A percentile compares a stretch with the other conserved stretches of the same genome.
These are phyloP conservation scores for Xylaria flabelliformis DNA, from an alignment of 495 filamentous ascomycete genomes.

Conservation along the genomic window DNA sequence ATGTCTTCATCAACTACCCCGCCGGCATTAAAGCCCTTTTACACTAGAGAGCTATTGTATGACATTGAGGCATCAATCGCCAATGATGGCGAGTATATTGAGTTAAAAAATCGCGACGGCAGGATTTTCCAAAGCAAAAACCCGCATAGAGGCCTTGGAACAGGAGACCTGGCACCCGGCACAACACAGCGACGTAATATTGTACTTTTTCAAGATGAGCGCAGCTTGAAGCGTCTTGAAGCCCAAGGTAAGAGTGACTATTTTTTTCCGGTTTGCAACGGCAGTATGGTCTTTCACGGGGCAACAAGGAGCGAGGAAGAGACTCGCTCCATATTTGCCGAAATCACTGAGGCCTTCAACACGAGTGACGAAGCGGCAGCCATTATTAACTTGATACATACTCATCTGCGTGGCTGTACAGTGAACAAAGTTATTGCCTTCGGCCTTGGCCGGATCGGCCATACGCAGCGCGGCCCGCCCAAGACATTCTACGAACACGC, in stretches of 20 bases:
- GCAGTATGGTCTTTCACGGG: background rate
- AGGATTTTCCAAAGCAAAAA: background rate
- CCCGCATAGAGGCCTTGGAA: background rate
- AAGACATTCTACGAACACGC: constrained; percentile 15
- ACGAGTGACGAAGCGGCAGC: constrained; percentile 6
- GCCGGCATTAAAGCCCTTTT: background rate
- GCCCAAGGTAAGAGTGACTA: background rate
- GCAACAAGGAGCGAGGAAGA: background rate
- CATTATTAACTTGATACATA: background rate
- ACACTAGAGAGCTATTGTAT: background rate
- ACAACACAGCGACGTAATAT: background rate
- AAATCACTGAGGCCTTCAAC: background rate
- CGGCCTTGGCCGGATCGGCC: background rate
- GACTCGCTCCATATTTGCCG: background rate
- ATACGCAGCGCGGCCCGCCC: background rate
- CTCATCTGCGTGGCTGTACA: background rate
- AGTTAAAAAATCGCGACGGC: background rate
- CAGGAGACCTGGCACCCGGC: background rate
- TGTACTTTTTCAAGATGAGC: background rate
- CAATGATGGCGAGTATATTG: background rate
- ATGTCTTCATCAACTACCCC: background rate
- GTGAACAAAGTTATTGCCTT: constrained; percentile 21
- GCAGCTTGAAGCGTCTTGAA: background rate
- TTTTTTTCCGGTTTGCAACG: constrained; percentile 4
- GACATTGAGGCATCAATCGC: background rate